Percentiles rank a stretch among this genome's conserved stretches.
phyloP scores from a whole-genome alignment of 192 early-diverging fungal genomes.

The Helicostylum pulchrum region DNA sequence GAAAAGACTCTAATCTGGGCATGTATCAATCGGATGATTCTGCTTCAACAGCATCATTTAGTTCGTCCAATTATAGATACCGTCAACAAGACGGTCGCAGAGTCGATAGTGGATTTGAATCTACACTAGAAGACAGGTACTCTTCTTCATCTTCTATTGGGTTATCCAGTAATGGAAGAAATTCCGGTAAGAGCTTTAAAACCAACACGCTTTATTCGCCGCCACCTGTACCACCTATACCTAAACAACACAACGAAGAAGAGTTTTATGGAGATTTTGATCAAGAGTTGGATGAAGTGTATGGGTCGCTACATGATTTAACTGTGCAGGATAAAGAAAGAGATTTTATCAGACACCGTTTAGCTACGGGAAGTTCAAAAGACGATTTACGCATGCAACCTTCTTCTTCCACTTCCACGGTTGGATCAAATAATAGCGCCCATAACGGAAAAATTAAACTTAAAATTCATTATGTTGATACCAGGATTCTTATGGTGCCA shows the following conservation, averaged over 20 bases:
- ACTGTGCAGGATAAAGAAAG: conserved; percentile 17
- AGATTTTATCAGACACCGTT: conserved; percentile 15
- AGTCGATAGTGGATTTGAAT: conserved; percentile 40
- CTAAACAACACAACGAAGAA: conserved; percentile 2
- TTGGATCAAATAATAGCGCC: conserved; percentile 1
- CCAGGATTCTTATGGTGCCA: conserved; percentile 59
- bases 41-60: conserved; percentile 18
- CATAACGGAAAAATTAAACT: conserved; percentile 46
- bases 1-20: conserved; percentile 20
- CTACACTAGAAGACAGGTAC: conserved; percentile 26
- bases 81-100: conserved; percentile 23
- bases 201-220: conserved; percentile 10
- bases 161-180: neutral
- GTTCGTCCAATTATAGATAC: conserved; percentile 10
- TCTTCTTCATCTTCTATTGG: conserved; percentile 12
- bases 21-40: conserved; percentile 19
- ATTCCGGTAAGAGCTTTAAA: conserved; percentile 24
- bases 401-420: conserved; percentile 19
- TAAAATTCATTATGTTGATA: conserved; percentile 68
- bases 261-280: conserved; percentile 19
- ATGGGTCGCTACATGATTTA: conserved; percentile 25
- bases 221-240: conserved; percentile 36
- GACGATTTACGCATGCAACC: conserved; percentile 6
- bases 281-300: conserved; percentile 21
- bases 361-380: neutral